Percentiles rank a stretch among this genome's conserved stretches.
Conservation (phyloP, 352 stramenopile species). For the Plasmopara muralis region DNA sequence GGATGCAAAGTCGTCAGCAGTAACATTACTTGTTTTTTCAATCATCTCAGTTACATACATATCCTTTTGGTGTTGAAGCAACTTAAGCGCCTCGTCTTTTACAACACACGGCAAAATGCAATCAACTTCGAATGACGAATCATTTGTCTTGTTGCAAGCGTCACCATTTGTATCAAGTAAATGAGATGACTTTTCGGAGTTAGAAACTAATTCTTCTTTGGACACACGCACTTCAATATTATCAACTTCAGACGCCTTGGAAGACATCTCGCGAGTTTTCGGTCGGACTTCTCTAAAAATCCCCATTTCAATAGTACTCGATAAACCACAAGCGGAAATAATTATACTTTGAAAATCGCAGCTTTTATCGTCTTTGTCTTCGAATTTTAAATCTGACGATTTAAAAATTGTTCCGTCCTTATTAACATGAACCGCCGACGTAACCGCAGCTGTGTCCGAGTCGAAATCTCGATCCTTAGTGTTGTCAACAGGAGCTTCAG, state of each 20-base stretch:
- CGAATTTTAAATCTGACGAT: background rate
- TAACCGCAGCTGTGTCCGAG: background rate
- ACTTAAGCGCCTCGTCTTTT: background rate
- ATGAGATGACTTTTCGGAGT: background rate
- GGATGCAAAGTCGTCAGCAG: conserved; percentile 6
- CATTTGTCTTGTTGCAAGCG: conserved; percentile 1
- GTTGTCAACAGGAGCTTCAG: background rate
- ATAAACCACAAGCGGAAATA: background rate
- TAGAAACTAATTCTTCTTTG: conserved; percentile 2
- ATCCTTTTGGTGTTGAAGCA: conserved; percentile 1
- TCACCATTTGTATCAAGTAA: conserved; percentile 3
- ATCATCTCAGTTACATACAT: conserved; percentile 1
- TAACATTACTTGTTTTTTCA: conserved; percentile 4
- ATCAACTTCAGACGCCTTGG: background rate
- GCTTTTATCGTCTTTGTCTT: background rate
- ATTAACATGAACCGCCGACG: conserved; percentile 2
- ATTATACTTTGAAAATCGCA: background rate
- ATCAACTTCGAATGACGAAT: background rate
- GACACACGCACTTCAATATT: background rate
- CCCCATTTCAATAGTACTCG: conserved; percentile 1
- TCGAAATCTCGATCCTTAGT: background rate
- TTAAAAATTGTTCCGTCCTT: background rate
- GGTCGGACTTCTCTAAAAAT: background rate
- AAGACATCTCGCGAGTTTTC: background rate
- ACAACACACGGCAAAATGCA: background rate